A percentile compares a stretch with the other conserved stretches of the same genome.
Evolutionary conservation across 2,329 filamentous ascomycete genomes (phyloP).

Genomic region (Alternaria sp.): DNA sequence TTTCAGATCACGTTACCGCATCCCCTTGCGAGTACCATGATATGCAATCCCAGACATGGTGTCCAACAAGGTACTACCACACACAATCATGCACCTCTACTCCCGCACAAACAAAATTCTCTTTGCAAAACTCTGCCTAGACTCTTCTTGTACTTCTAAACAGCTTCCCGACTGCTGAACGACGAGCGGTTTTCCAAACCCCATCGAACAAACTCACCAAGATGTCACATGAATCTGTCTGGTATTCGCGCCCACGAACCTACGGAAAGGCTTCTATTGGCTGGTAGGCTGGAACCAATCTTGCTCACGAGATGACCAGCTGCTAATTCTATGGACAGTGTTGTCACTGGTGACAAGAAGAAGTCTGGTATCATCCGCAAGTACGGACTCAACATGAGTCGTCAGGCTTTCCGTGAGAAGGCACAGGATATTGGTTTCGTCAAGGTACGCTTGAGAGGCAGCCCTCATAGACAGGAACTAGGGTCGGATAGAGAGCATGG

Average conservation of each 20-base stretch:
- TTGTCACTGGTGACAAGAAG: slow-evolving; percentile 42
- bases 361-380: slow-evolving; percentile 96
- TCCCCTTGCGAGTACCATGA: not conserved
- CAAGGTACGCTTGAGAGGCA: slow-evolving; percentile 60
- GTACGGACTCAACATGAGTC: slow-evolving; percentile 88
- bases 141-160: not conserved
- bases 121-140: not conserved
- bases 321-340: slow-evolving; percentile 17
- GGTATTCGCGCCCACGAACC: slow-evolving; percentile 94
- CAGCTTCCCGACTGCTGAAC: not conserved
- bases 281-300: slow-evolving; percentile 68
- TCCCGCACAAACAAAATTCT: not conserved
- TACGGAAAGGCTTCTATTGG: slow-evolving; percentile 94
- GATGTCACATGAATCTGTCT: slow-evolving; percentile 65
- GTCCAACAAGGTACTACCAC: slow-evolving; percentile 23
- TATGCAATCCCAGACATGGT: not conserved
- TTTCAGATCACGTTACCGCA: not conserved
- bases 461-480: too few relatives aligned
- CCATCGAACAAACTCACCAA: not conserved
- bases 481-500: not conserved
- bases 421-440: slow-evolving; percentile 71
- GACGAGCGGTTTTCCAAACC: not conserved
- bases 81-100: not conserved
- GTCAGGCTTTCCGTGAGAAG: slow-evolving; percentile 74
- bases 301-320: not conserved